A percentile compares a stretch with the other conserved stretches of the same genome.
Conservation (phyloP, 495 filamentous ascomycete genomes). For the Lichina pygmaea region DNA sequence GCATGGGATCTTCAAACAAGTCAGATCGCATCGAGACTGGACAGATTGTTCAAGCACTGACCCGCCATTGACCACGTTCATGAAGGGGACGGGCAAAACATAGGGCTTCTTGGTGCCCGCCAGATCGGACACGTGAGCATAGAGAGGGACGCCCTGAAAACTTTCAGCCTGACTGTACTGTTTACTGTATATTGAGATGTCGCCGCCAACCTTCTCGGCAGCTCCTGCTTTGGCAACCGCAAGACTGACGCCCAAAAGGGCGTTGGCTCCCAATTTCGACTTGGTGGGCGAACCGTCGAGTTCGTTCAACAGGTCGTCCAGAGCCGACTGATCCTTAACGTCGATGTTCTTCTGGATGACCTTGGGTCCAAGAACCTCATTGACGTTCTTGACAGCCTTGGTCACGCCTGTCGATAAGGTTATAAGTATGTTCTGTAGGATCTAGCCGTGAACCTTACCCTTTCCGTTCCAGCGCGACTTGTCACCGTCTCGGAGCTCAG, state of each 20-base stretch:
- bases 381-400: conserved; percentile 92
- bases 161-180: not conserved
- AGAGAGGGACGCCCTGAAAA: conserved; percentile 57
- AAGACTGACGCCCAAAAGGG: conserved; percentile 88
- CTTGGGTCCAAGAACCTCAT: conserved; percentile 70
- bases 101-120: conserved; percentile 99
- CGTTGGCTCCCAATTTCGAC: conserved; percentile 93
- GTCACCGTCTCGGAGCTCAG: conserved; percentile 96
- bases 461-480: conserved; percentile 93
- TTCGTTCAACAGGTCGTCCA: conserved; percentile 85
- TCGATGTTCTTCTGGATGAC: conserved; percentile 82
- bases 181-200: not conserved
- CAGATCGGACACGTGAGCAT: conserved; percentile 93
- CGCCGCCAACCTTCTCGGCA: conserved; percentile 56
- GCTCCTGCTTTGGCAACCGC: conserved; percentile 95
- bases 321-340: conserved; percentile 83
- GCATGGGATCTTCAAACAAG: conserved; percentile 48
- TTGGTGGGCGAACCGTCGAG: conserved; percentile 96
- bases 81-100: conserved; percentile 95
- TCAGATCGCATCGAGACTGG: conserved; percentile 6
- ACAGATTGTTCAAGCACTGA: conserved; percentile 7
- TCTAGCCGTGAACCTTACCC: conserved; percentile 18
- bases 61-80: conserved; percentile 98
- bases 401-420: conserved; percentile 28
- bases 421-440: not conserved